Percentiles rank a stretch among this genome's conserved stretches.
Conservation (phyloP, 2,329 filamentous ascomycete genomes). For the Spiromastix sp. region DNA sequence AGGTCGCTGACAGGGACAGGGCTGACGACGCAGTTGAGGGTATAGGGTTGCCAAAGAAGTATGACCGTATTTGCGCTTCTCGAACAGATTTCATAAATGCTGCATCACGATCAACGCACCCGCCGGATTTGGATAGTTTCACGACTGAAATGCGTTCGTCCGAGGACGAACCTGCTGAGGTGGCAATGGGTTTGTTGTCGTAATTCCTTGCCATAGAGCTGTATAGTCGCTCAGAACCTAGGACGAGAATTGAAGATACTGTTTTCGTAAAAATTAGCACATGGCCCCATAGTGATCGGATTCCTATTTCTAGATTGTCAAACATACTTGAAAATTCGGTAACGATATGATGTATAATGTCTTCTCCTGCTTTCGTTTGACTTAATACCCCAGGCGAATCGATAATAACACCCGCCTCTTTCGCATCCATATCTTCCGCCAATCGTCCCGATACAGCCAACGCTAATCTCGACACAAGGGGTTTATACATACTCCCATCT, state of each 20-base stretch:
- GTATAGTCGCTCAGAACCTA: slow-evolving; percentile 69
- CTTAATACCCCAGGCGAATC: slow-evolving; percentile 67
- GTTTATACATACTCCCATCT: slow-evolving; percentile 60
- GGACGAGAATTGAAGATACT: slow-evolving; percentile 70
- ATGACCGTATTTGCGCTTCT: slow-evolving; percentile 73
- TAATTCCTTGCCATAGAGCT: slow-evolving; percentile 66
- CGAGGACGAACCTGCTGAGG: slow-evolving; percentile 33
- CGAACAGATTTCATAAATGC: slow-evolving; percentile 62
- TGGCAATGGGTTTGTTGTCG: slow-evolving; percentile 37
- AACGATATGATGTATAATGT: slow-evolving; percentile 70
- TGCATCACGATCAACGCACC: slow-evolving; percentile 67
- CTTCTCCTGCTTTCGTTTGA: slow-evolving; percentile 55
- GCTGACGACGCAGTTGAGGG: slow-evolving; percentile 28
- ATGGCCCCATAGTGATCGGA: too few species aligned
- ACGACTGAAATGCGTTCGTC: slow-evolving; percentile 66
- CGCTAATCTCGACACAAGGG: slow-evolving; percentile 65
- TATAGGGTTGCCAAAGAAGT: slow-evolving; percentile 74
- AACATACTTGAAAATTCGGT: slow-evolving; percentile 52
- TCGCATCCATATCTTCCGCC: slow-evolving; percentile 62
- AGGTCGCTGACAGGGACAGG: slow-evolving; percentile 23
- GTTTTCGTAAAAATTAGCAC: too few species aligned
- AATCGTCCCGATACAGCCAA: slow-evolving; percentile 67
- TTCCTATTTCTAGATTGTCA: not conserved
- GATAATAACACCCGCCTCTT: slow-evolving; percentile 68
- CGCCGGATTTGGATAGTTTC: slow-evolving; percentile 72